Evolutionary conservation across 768 basidiomycete species (phyloP).

Genomic region (Hygrocybe coccinea): DNA sequence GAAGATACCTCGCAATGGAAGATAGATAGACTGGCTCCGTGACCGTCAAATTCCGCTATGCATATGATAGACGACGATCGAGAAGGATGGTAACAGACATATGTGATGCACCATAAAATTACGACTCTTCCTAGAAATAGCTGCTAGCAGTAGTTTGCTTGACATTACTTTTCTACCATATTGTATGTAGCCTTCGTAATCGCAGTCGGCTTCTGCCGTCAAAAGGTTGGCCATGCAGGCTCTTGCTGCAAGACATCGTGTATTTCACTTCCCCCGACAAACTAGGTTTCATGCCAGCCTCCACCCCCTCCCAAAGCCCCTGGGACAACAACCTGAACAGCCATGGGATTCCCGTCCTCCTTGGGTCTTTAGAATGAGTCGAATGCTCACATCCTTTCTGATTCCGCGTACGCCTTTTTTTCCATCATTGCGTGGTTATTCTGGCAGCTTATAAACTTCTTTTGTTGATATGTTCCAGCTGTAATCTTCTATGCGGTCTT

Average conservation of each 20-base stretch:
- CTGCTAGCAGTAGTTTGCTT: no score
- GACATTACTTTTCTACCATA: no score
- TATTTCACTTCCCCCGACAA: background rate
- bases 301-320: background rate
- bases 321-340: background rate
- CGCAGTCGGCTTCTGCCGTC: no score
- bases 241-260: background rate
- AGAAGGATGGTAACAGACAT: no score
- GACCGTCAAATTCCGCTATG: no score
- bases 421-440: background rate
- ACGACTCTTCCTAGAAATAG: no score
- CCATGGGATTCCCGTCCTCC: conserved; percentile 51
- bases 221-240: no score
- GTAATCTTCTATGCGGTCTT: conserved; percentile 55
- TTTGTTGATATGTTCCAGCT: conserved; percentile 31
- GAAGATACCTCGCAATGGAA: conserved; percentile 61
- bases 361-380: conserved; percentile 53
- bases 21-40: conserved; percentile 77
- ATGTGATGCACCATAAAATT: no score
- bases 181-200: no score
- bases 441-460: background rate
- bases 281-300: background rate
- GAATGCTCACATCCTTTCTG: conserved; percentile 47
- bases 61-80: no score
- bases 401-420: conserved; percentile 53